These are phyloP conservation scores for Coemansia sp. DNA, from an alignment of 192 early-diverging fungal genomes.

Conservation along the genomic window DNA sequence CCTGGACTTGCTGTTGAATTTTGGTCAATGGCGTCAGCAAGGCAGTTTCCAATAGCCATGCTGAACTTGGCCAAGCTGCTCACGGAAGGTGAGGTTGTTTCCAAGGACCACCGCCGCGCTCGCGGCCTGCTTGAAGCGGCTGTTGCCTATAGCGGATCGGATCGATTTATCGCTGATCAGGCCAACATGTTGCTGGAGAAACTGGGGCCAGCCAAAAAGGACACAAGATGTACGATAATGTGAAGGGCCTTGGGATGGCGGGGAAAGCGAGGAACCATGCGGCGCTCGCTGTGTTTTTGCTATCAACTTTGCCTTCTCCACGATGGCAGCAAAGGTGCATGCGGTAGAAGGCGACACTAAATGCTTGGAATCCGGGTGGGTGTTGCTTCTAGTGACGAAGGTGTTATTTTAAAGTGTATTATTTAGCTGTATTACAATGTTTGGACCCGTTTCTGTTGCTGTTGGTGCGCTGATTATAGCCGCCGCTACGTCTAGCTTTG, in stretches of 20 bases:
- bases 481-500: not conserved
- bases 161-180: not conserved
- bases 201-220: constrained; percentile 1
- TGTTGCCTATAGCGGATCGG: constrained; percentile 7
- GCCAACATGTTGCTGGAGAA: constrained; percentile 8
- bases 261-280: no score
- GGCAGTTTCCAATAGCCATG: constrained; percentile 22
- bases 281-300: no score
- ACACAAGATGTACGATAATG: constrained; percentile 13
- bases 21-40: constrained; percentile 24
- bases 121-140: constrained; percentile 12
- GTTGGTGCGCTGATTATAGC: not conserved
- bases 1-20: constrained; percentile 26
- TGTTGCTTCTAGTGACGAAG: no score
- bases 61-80: constrained; percentile 29
- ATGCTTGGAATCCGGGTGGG: no score
- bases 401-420: no score
- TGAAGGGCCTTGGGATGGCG: not conserved
- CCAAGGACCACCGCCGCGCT: constrained; percentile 4
- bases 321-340: no score
- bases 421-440: no score
- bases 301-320: no score
- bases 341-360: no score
- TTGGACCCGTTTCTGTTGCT: not conserved
- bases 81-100: constrained; percentile 12